Evolutionary conservation across 2,329 filamentous ascomycete genomes (phyloP), one percentile per base, ranked within the genome.

Genomic region (Xylaria sp.): DNA sequence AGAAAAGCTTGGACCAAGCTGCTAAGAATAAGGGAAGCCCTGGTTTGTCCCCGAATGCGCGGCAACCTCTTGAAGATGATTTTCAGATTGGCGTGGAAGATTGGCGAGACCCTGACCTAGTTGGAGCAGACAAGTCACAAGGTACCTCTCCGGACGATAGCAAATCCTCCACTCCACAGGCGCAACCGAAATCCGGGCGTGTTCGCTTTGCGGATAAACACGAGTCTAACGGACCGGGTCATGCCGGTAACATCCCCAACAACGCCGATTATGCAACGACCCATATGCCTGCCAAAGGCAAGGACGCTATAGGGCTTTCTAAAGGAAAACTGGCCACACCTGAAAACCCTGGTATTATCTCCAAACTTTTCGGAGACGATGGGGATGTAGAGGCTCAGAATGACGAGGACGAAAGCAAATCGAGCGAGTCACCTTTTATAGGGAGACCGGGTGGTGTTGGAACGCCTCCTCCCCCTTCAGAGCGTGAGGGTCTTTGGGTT

Each of bases 401-500:
- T 68, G 73, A 79, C 47, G 79, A 82, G 16, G 69, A 73, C 12
- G 75, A 76, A 62, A 67, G 78, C n/a, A 72, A 70, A 47, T 69
- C 74, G 23, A 65, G 75, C 50, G 73, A 79, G 42, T 47, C 59
- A 3, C 66, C 75, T 6, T 75, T 71, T 27, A 60, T 70, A n/a
- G 70, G 72, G 27, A 76, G 70, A 54, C 71, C 75, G 13, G 59
- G 54, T 18, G 71, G 76, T 61, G 74, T 78, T 21, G 75, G 76
- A 54, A 76, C 40, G 4, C 70, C 70, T 23, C 70, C 82, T 32
- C 79, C 79, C 13, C 71, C 70, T 18, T 81, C 85, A 44, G 83
- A 84, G 13, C 90, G 90, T 71, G 90, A 96, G 74, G 95, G 94
- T 1, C 87, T 99, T 4, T 98, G 94, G 94, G 93, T 99, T n/a